phyloP scores from a whole-genome alignment of 73 alveolate genomes.

The Loxodes magnus region DNA sequence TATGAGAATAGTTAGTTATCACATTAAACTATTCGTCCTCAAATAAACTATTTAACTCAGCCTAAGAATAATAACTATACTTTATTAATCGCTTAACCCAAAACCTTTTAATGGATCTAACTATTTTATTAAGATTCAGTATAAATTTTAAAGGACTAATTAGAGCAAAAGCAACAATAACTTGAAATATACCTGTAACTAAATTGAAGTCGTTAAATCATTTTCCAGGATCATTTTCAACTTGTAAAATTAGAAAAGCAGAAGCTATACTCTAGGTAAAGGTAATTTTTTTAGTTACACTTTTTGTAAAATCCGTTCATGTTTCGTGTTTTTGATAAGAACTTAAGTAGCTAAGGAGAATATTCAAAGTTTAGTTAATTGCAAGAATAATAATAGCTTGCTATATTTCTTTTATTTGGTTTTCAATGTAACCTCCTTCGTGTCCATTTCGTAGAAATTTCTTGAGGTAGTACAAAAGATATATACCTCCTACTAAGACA shows the following conservation, averaged over 20 bases:
- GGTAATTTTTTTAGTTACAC: conserved; percentile 1
- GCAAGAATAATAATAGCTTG: background rate
- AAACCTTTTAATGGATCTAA: background rate
- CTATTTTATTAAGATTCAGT: background rate
- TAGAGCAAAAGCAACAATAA: background rate
- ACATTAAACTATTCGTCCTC: too few species aligned
- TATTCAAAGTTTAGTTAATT: background rate
- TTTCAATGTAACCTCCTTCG: too few species aligned
- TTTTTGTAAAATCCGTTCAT: background rate
- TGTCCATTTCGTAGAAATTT: too few species aligned
- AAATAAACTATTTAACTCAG: too few species aligned
- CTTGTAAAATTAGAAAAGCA: conserved; percentile 2
- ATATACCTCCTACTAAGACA: too few species aligned
- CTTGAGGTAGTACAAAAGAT: too few species aligned
- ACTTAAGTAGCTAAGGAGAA: background rate
- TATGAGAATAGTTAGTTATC: too few species aligned
- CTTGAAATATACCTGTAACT: background rate
- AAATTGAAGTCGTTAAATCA: conserved; percentile 1
- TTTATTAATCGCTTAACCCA: background rate
- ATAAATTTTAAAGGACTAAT: background rate
- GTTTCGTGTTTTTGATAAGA: conserved; percentile 6
- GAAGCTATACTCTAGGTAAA: background rate
- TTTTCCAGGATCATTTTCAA: background rate
- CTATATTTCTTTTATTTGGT: too few species aligned
- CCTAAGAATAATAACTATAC: background rate